A percentile compares a stretch with the other conserved stretches of the same genome.
Evolutionary conservation across 805 yeast genomes (phyloP).

Genomic region (Sugiyamaella marilandica): DNA sequence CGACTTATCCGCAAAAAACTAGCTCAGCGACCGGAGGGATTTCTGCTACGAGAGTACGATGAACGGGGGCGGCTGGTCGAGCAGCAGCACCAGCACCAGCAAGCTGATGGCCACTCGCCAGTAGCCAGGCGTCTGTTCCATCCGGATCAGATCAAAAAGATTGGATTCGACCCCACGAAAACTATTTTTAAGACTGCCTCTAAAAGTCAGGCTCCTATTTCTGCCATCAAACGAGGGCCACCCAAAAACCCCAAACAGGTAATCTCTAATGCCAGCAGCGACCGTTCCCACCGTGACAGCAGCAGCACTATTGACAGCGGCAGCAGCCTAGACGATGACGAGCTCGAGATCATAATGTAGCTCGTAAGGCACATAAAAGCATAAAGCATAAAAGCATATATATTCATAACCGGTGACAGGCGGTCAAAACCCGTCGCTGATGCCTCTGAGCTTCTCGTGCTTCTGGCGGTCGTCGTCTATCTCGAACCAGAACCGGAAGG

Average conservation of each 20-base stretch:
- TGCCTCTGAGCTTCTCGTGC: constrained; percentile 12
- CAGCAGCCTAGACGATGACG: constrained; percentile 33
- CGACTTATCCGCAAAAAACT: constrained; percentile 35
- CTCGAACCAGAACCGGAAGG: constrained; percentile 50
- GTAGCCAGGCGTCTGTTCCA: constrained; percentile 16
- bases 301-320: background rate
- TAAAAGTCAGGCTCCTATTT: background rate
- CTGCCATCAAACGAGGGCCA: background rate
- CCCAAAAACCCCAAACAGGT: background rate
- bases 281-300: background rate
- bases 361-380: no score
- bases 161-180: constrained; percentile 30
- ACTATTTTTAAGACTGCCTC: constrained; percentile 33
- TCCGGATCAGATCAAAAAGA: constrained; percentile 22
- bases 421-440: constrained; percentile 10
- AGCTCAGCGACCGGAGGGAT: constrained; percentile 24
- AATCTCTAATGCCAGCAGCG: background rate
- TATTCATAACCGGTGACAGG: background rate
- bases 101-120: background rate
- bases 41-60: constrained; percentile 23
- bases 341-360: constrained; percentile 28
- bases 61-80: constrained; percentile 19
- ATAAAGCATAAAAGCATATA: background rate
- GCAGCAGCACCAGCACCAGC: constrained; percentile 2
- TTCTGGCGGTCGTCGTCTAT: constrained; percentile 24